These are phyloP conservation scores for Musa troglodytarum DNA, from an alignment of 176 grass and related monocot genomes.

Conservation along the genomic window DNA sequence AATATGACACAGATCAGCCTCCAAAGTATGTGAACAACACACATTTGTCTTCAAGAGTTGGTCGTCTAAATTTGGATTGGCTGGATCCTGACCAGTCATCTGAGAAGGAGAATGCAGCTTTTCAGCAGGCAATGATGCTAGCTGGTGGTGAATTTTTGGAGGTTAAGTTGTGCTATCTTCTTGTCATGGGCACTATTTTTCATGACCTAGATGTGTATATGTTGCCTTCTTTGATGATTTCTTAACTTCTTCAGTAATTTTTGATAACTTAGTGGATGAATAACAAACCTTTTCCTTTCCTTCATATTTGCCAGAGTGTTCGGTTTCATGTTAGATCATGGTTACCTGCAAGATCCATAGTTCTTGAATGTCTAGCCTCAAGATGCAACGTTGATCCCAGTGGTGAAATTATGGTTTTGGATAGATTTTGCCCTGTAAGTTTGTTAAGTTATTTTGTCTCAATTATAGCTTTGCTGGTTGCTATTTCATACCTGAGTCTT, in stretches of 20 bases:
- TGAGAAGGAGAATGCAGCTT: slow-evolving; percentile 86
- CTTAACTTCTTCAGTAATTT: not conserved
- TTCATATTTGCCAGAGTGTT: slow-evolving; percentile 48
- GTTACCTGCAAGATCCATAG: slow-evolving; percentile 87
- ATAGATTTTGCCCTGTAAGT: slow-evolving; percentile 86
- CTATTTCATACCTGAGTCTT: not conserved
- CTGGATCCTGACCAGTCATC: slow-evolving; percentile 85
- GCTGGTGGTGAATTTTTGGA: slow-evolving; percentile 88
- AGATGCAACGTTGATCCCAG: slow-evolving; percentile 70
- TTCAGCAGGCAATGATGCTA: slow-evolving; percentile 75
- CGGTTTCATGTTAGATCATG: slow-evolving; percentile 78
- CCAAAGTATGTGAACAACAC: slow-evolving; percentile 96
- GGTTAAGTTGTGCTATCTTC: slow-evolving; percentile 26
- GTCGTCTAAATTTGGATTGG: slow-evolving; percentile 77
- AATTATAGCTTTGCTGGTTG: not conserved
- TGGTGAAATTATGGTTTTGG: slow-evolving; percentile 91
- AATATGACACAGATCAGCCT: slow-evolving; percentile 80
- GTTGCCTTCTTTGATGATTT: not conserved
- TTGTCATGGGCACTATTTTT: not conserved
- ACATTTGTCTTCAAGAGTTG: slow-evolving; percentile 75
- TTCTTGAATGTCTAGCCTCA: slow-evolving; percentile 71
- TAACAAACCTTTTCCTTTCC: slow-evolving; percentile 12
- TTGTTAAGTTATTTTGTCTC: not conserved
- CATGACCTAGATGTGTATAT: not conserved
- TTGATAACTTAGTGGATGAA: not conserved